Percentiles rank a stretch among this genome's conserved stretches.
phyloP scores from a whole-genome alignment of 306 rosid species.

The Trifolium dubium region DNA sequence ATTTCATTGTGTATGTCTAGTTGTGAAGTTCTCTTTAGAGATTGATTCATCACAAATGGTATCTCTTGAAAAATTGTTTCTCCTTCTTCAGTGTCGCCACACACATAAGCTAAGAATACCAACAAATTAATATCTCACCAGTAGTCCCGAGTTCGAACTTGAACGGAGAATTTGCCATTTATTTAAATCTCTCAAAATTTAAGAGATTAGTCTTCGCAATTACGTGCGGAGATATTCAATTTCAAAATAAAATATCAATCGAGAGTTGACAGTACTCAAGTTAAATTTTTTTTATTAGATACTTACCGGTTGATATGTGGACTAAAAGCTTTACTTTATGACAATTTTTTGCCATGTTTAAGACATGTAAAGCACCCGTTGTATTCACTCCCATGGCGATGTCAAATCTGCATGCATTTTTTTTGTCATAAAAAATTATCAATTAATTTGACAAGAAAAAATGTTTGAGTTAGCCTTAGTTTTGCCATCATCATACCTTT shows the following conservation, averaged over 20 bases:
- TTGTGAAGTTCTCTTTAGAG: constrained; percentile 1
- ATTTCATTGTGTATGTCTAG: constrained; percentile 40
- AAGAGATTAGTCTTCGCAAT: too few relatives aligned
- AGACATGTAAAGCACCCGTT: constrained; percentile 43
- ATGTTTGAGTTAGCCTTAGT: neutral
- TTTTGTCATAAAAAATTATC: neutral
- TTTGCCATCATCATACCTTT: constrained; percentile 37
- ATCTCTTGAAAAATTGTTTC: constrained; percentile 20
- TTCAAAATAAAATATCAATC: too few relatives aligned
- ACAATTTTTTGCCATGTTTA: constrained; percentile 52
- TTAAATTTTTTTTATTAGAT: too few relatives aligned
- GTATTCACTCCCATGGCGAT: constrained; percentile 44
- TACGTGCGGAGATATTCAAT: too few relatives aligned
- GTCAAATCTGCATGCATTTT: constrained; percentile 43
- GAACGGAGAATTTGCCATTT: too few relatives aligned
- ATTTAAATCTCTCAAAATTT: too few relatives aligned
- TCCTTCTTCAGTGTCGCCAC: constrained; percentile 36
- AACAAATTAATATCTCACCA: neutral
- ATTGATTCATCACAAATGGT: constrained; percentile 41
- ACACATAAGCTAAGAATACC: constrained; percentile 50
- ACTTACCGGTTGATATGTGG: constrained; percentile 56
- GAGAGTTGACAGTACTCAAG: too few relatives aligned
- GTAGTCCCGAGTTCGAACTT: too few relatives aligned
- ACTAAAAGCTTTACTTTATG: constrained; percentile 29
- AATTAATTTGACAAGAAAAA: neutral